phyloP scores from a whole-genome alignment of 1,139 yeast species.

The Geotrichum candidum region DNA sequence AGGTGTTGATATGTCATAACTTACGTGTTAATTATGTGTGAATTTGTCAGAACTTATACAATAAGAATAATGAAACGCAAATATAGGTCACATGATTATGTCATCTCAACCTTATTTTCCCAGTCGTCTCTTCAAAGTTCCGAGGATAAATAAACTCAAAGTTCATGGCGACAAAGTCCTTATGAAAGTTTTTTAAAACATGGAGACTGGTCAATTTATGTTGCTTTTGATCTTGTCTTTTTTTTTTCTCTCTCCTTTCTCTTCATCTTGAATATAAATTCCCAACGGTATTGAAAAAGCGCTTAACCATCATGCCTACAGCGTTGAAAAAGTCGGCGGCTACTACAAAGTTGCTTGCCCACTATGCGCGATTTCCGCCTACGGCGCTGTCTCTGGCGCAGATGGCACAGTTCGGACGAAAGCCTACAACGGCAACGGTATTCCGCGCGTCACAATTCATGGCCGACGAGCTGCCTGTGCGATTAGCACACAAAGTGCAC shows the following conservation, averaged over 20 bases:
- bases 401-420: conserved; percentile 85
- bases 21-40: neutral
- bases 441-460: conserved; percentile 82
- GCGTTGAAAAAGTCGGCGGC: neutral
- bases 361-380: conserved; percentile 70
- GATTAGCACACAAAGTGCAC: conserved; percentile 80
- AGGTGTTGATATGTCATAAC: neutral
- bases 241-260: neutral
- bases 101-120: neutral
- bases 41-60: neutral
- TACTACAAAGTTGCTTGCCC: conserved; percentile 34
- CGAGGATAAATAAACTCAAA: neutral
- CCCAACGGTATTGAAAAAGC: neutral
- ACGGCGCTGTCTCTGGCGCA: conserved; percentile 80
- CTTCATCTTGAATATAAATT: neutral
- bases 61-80: neutral
- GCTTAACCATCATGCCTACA: neutral
- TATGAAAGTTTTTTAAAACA: neutral
- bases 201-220: neutral
- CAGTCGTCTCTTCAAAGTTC: neutral
- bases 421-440: conserved; percentile 69
- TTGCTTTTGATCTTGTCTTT: neutral
- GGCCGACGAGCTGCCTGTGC: conserved; percentile 79
- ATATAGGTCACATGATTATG: neutral
- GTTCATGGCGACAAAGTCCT: neutral